Base-by-base conservation (phyloP, 108 stramenopile species). In the Cylindrotheca closterium region DNA sequence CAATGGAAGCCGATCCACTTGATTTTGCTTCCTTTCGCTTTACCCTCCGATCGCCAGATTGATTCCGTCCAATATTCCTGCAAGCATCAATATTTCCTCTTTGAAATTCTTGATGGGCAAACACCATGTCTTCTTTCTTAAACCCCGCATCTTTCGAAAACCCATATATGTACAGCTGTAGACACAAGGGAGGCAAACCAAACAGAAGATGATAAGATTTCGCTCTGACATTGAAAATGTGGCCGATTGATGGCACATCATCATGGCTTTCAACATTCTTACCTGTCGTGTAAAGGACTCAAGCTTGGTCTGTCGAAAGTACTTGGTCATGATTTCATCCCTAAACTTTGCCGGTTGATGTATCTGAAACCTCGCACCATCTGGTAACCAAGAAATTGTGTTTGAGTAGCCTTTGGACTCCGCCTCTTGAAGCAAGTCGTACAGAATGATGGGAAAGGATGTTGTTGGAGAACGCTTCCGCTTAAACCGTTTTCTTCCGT, bases 241-340 rank as follows among this genome's bases (percentile, higher is more conserved):
- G 21, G 18, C 12, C 51, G 12, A 17, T 23, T n/a, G 5, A 23
- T 10, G 19, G n/a, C 7, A 51, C 51, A 22, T 5, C 51, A 22
- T n/a, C 51, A 21, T n/a, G n/a, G n/a, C n/a, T n/a, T n/a, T 51
- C 21, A 23, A 4, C 4, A 26, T 46, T 47, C 59, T 47, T 46
- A 60, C 59, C 48, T 92, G 87, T 21, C 88, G 79, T 28, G 79
- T 79, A 55, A 92, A 92, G 19, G 71, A 74, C 23, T 75, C 63
- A 48, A 67, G 77, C 46, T 77, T 78, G 12, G 78, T 77, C 18
- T 82, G 80, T 19, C 65, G 63, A 60, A 85, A 85, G 51, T 77
- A 85, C 23, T 60, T 60, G 17, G 82, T 67, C 46, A 85, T 75
- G 33, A 79, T 75, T 49, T 58, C 55, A 2, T 48, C 48, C 18